These are phyloP conservation scores for Nemania bipapillata DNA, from an alignment of 2,329 filamentous ascomycete genomes.

Conservation along the genomic window DNA sequence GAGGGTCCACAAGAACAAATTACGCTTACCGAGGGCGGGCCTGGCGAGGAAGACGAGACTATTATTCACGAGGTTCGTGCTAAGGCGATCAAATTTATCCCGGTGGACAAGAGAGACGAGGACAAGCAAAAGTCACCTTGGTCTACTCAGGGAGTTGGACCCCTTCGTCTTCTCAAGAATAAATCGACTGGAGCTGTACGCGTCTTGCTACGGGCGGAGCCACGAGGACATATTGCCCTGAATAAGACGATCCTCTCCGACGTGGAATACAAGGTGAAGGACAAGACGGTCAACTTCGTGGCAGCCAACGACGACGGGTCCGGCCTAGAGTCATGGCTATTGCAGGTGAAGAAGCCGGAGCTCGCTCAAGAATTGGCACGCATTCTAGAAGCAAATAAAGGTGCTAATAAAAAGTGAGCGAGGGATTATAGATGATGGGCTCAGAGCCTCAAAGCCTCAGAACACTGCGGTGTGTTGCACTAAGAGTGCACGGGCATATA, in stretches of 20 bases:
- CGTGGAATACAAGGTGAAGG: slow-evolving; percentile 70
- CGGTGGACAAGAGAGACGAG: slow-evolving; percentile 58
- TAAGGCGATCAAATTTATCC: slow-evolving; percentile 72
- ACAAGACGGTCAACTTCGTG: slow-evolving; percentile 70
- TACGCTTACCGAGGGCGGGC: slow-evolving; percentile 72
- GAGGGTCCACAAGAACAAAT: slow-evolving; percentile 73
- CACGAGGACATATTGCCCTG: slow-evolving; percentile 76
- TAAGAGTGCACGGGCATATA: not conserved
- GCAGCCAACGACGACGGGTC: slow-evolving; percentile 68
- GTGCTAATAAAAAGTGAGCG: slow-evolving; percentile 63
- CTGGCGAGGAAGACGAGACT: slow-evolving; percentile 78
- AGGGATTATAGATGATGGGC: not conserved
- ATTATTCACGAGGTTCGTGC: slow-evolving; percentile 75
- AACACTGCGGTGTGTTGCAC: not conserved
- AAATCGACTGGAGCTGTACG: slow-evolving; percentile 74
- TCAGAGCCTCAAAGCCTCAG: too few species aligned
- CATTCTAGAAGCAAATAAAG: slow-evolving; percentile 65
- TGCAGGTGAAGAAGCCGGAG: slow-evolving; percentile 72
- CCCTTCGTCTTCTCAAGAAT: slow-evolving; percentile 77
- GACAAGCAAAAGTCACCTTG: slow-evolving; percentile 69
- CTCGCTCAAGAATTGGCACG: slow-evolving; percentile 63
- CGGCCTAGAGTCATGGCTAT: slow-evolving; percentile 74
- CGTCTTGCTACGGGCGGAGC: slow-evolving; percentile 78
- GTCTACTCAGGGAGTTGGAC: slow-evolving; percentile 76
- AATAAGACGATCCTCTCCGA: slow-evolving; percentile 73